Base-by-base conservation (phyloP, 306 rosid species). In the Psophocarpus tetragonolobus region DNA sequence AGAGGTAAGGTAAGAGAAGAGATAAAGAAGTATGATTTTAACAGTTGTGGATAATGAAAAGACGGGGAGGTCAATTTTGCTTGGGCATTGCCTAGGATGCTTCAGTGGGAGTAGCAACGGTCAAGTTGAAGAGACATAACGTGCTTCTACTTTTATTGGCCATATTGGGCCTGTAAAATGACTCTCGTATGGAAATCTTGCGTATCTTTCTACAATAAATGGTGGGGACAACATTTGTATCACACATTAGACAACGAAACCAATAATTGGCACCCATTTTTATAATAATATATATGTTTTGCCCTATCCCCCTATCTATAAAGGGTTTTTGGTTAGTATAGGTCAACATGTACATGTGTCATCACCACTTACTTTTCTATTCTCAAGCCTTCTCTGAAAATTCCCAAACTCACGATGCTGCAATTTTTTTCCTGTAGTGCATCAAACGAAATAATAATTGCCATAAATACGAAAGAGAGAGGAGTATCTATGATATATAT, bases 1-100 rank as follows among this genome's bases (percentile, higher is more conserved):
- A n/a, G n/a, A n/a, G n/a, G n/a, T n/a, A n/a, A n/a, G n/a, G n/a
- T n/a, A n/a, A n/a, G n/a, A n/a, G n/a, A n/a, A n/a, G n/a, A n/a
- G n/a, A n/a, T n/a, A n/a, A n/a, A n/a, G n/a, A n/a, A n/a, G 39
- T 32, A 32, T 15, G 0, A n/a, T 8, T 36, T 35, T 0, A 21
- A 66, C 35, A 56, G 27, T 42, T 68, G 12, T 30, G 13, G 76
- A 78, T 24, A 21, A 44, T 45, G 82, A 70, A 70, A 79, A 58
- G 27, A 58, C 20, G 32, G 6, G 35, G 14, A 45, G 15, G n/a
- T 60, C 23, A 70, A 5, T 4, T 32, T 48, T 62, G 8, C 30
- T 13, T 7, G 8, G 38, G 8, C 75, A 36, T 35, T 39, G 78
- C 57, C 29, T 73, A 21, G 74, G 69, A 73, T 74, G 80, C 71